phyloP scores from a whole-genome alignment of 176 grass and related monocot species.

The Phyllostachys edulis region DNA sequence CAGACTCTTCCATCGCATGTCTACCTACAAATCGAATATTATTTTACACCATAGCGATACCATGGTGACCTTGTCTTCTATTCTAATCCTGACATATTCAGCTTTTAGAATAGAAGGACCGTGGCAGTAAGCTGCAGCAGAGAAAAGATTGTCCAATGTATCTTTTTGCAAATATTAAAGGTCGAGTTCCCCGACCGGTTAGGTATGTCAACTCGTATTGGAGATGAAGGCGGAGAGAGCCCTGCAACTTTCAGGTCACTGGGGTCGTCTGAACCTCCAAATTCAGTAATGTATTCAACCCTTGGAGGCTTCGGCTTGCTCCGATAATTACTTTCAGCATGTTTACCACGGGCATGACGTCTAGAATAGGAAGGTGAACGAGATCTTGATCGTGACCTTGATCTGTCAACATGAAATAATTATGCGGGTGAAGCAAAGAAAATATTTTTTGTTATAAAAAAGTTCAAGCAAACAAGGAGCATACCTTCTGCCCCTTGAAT shows the following conservation, averaged over 20 bases:
- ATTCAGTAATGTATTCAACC: slow-evolving; percentile 98
- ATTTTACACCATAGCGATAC: slow-evolving; percentile 36
- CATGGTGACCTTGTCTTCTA: slow-evolving; percentile 36
- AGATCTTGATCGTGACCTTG: slow-evolving; percentile 73
- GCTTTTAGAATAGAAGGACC: slow-evolving; percentile 43
- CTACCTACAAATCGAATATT: slow-evolving; percentile 34
- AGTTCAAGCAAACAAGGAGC: slow-evolving; percentile 1
- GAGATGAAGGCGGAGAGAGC: slow-evolving; percentile 93
- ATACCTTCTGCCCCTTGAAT: slow-evolving; percentile 82
- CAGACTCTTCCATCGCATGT: slow-evolving; percentile 4
- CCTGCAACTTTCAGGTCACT: slow-evolving; percentile 62
- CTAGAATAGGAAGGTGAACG: slow-evolving; percentile 77
- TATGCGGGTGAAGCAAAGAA: slow-evolving; percentile 22
- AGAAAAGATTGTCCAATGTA: slow-evolving; percentile 62
- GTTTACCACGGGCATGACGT: slow-evolving; percentile 49
- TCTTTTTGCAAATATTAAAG: slow-evolving; percentile 84
- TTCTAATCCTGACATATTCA: slow-evolving; percentile 41
- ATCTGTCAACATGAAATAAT: slow-evolving; percentile 44
- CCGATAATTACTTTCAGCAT: slow-evolving; percentile 67
- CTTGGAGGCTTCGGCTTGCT: slow-evolving; percentile 77
- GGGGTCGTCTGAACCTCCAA: slow-evolving; percentile 71
- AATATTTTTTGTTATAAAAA: neutral
- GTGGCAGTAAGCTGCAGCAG: slow-evolving; percentile 48
- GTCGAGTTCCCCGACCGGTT: slow-evolving; percentile 92
- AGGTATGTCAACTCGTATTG: slow-evolving; percentile 71